phyloP scores from a whole-genome alignment of 192 early-diverging fungal genomes.

The Podila horticola region DNA sequence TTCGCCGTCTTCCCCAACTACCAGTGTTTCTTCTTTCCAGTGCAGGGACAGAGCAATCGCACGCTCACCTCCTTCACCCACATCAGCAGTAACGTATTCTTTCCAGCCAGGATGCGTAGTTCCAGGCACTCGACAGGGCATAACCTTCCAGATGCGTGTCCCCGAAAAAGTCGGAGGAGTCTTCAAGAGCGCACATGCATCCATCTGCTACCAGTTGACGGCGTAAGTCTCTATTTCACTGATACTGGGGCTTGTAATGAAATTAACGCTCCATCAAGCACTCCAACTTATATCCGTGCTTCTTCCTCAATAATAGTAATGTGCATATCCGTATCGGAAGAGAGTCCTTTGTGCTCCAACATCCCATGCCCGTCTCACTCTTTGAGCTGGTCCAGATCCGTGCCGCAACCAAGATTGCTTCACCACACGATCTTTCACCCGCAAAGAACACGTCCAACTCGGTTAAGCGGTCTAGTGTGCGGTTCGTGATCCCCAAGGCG shows the following conservation, averaged over 20 bases:
- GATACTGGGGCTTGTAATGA: background rate
- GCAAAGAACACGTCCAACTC: background rate
- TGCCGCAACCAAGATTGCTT: conserved; percentile 31
- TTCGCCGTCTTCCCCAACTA: background rate
- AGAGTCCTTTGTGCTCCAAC: conserved; percentile 32
- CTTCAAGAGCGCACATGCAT: conserved; percentile 38
- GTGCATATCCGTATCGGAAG: conserved; percentile 33
- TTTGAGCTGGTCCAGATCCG: conserved; percentile 48
- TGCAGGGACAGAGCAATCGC: background rate
- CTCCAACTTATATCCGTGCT: background rate
- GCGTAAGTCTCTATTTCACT: conserved; percentile 22
- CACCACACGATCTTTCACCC: conserved; percentile 15
- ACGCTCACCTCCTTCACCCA: background rate
- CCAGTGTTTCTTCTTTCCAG: background rate
- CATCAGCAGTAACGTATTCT: background rate
- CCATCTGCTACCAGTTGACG: conserved; percentile 36
- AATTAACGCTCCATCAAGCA: background rate
- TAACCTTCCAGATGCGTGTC: conserved; percentile 38
- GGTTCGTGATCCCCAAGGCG: conserved; percentile 37
- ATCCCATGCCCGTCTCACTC: conserved; percentile 24
- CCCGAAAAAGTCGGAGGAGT: conserved; percentile 39
- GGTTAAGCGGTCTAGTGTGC: conserved; percentile 7
- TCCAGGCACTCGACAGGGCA: conserved; percentile 31
- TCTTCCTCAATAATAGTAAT: conserved; percentile 6
- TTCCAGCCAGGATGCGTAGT: conserved; percentile 18